A percentile compares a stretch with the other conserved stretches of the same genome.
Conservation (phyloP, 768 basidiomycete species). For the Tulasnella sp. region DNA sequence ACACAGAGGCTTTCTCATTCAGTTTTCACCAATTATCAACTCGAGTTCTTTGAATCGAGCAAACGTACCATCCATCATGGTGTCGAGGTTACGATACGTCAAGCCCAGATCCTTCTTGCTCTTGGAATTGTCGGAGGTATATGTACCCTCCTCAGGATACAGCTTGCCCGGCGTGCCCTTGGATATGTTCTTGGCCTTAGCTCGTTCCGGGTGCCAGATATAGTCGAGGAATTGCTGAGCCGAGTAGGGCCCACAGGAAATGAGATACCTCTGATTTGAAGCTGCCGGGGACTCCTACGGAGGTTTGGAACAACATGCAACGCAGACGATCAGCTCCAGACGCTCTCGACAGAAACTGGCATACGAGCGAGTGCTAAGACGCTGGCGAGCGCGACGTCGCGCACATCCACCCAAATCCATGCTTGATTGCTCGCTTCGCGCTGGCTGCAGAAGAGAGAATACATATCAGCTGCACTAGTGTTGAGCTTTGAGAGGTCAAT, state of each 20-base stretch:
- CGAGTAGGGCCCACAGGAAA: slow-evolving; percentile 12
- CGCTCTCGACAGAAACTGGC: background rate
- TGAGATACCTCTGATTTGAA: slow-evolving; percentile 27
- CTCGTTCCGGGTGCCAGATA: slow-evolving; percentile 24
- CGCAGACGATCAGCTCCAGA: background rate
- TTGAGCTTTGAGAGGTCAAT: slow-evolving; percentile 23
- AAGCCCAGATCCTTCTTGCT: slow-evolving; percentile 17
- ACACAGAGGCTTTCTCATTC: background rate
- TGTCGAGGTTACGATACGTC: slow-evolving; percentile 10
- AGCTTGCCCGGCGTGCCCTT: slow-evolving; percentile 20
- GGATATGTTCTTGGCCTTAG: background rate
- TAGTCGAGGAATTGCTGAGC: slow-evolving; percentile 23
- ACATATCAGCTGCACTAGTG: slow-evolving; percentile 18
- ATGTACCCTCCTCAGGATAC: slow-evolving; percentile 20
- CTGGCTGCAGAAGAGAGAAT: slow-evolving; percentile 21
- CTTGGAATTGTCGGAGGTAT: slow-evolving; percentile 23
- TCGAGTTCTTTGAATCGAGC: slow-evolving; percentile 15
- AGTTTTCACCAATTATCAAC: background rate
- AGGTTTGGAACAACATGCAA: background rate
- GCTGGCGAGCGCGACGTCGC: slow-evolving; percentile 35
- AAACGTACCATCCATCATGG: slow-evolving; percentile 17
- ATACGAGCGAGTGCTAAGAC: slow-evolving; percentile 30
- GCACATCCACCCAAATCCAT: slow-evolving; percentile 34
- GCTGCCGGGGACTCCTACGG: slow-evolving; percentile 8
- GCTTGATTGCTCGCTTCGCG: background rate